These are phyloP conservation scores for Phytophthora quininea DNA, from an alignment of 352 stramenopile species.

Conservation along the genomic window DNA sequence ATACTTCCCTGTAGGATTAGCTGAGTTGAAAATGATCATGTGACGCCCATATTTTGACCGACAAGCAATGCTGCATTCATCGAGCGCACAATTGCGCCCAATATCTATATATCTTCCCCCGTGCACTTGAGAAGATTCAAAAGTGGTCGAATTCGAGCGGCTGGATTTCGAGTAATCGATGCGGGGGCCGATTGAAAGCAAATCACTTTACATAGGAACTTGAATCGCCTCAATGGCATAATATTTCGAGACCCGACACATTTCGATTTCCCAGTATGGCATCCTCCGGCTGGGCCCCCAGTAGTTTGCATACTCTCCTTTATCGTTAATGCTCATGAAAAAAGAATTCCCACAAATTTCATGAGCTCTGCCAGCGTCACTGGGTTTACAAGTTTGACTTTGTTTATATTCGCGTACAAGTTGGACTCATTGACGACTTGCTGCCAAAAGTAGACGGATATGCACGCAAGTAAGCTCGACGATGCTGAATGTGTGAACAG, in stretches of 20 bases:
- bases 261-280: neutral
- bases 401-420: too few relatives aligned
- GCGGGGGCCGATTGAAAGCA: constrained; percentile 12
- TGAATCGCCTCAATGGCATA: constrained; percentile 29
- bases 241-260: constrained; percentile 13
- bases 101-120: constrained; percentile 18
- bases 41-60: constrained; percentile 27
- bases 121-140: constrained; percentile 9
- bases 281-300: neutral
- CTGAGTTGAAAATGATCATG: constrained; percentile 30
- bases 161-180: neutral
- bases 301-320: neutral
- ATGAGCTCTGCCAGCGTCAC: neutral
- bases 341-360: neutral
- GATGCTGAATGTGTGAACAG: constrained; percentile 12
- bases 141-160: constrained; percentile 4
- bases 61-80: constrained; percentile 34
- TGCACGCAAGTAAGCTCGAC: constrained; percentile 7
- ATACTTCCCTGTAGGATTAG: constrained; percentile 31
- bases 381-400: neutral
- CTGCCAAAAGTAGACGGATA: constrained; percentile 1
- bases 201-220: constrained; percentile 21
- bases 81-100: constrained; percentile 27
- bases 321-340: neutral
- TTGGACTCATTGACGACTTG: too few relatives aligned